Base-by-base conservation (phyloP, 2,329 filamentous ascomycete genomes). In the Penicillium sp. region DNA sequence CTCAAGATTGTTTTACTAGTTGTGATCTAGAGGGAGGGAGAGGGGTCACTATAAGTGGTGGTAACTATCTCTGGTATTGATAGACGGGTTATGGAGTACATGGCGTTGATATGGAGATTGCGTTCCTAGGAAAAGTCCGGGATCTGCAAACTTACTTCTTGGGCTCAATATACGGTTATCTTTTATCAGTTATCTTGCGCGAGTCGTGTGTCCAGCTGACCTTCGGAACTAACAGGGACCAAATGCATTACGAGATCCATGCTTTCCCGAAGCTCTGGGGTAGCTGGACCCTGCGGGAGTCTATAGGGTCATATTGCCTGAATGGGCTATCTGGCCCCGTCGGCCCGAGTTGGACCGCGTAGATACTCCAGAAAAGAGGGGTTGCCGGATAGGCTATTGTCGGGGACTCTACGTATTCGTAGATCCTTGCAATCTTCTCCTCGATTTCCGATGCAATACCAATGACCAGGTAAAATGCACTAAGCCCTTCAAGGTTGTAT, bases 71-170 rank as follows among this genome's bases (percentile, higher is more conserved):
- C 28, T 29, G 28, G 28, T 29, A 29, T 29, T 10, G 34, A 38
- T 13, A 7, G 6, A n/a, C 15, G 34, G 15, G 23, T 6, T 42
- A 42, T 3, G 10, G 39, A 6, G 15, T n/a, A 42, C 39, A n/a
- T 26, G 24, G 21, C 10, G 10, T 45, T 6, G 42, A 24, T 6
- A 33, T 21, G 39, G 39, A n/a, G 39, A 42, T 42, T 42, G 24
- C 23, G 24, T 23, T 31, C 24, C 39, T 24, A 15, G 44, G 16
- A 36, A 29, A 47, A 21, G 6, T 34, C 15, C 15, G 44, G 47
- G 52, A 54, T 54, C 47, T 54, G 39, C 52, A 51, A 33, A 48
- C 44, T 16, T 45, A 41, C 29, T 47, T 47, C 33, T 29, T 33
- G 28, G 45, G 12, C 15, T 29, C 24, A 13, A 36, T 42, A n/a